phyloP scores from a whole-genome alignment of 345 rosid genomes.

The Angophora floribunda region DNA sequence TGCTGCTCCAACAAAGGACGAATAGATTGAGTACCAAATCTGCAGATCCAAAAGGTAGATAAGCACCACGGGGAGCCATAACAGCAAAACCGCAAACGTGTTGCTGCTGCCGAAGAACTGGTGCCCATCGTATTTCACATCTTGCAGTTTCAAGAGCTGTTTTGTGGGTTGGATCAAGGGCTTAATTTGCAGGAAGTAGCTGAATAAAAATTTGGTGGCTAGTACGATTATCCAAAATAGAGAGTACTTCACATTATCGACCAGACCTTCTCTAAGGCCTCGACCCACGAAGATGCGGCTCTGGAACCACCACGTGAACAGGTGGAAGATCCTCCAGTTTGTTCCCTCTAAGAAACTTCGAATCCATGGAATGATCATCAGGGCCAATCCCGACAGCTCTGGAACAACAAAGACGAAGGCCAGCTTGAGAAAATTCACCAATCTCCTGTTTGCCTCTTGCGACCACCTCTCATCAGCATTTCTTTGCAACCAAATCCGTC shows the following conservation, averaged over 20 bases:
- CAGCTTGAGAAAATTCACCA: constrained; percentile 52
- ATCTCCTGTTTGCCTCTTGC: constrained; percentile 44
- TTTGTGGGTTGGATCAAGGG: constrained; percentile 75
- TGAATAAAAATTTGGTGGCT: constrained; percentile 66
- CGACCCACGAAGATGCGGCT: constrained; percentile 71
- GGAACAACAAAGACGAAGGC: constrained; percentile 57
- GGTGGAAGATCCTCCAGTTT: constrained; percentile 49
- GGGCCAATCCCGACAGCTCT: constrained; percentile 54
- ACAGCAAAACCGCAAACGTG: constrained; percentile 49
- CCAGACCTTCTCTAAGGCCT: constrained; percentile 79
- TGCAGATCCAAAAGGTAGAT: constrained; percentile 88
- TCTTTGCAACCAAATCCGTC: constrained; percentile 72
- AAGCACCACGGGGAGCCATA: constrained; percentile 77
- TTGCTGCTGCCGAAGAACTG: constrained; percentile 35
- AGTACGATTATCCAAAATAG: constrained; percentile 65
- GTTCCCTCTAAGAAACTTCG: constrained; percentile 63
- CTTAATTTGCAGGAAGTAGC: constrained; percentile 74
- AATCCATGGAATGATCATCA: constrained; percentile 76
- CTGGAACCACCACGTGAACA: constrained; percentile 89
- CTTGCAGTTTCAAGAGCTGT: constrained; percentile 18
- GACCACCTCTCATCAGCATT: constrained; percentile 52
- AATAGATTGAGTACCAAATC: constrained; percentile 66
- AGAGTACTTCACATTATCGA: constrained; percentile 61
- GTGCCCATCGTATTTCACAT: constrained; percentile 49
- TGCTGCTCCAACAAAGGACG: constrained; percentile 73